These are phyloP conservation scores for Megacollybia marginata DNA, from an alignment of 768 basidiomycete genomes.

Conservation along the genomic window DNA sequence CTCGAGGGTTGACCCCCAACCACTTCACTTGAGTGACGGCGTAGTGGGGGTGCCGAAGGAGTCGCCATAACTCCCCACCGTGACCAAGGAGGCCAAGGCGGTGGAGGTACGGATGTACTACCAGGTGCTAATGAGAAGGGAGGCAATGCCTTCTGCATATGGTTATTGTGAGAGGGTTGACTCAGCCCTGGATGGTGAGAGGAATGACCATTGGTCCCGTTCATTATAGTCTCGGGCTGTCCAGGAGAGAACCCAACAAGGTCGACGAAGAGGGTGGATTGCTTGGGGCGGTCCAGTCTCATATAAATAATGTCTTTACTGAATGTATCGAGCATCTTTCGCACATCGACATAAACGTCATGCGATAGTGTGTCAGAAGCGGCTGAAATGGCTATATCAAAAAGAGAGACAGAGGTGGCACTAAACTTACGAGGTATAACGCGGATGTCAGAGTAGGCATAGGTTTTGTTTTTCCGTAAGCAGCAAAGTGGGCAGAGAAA, in stretches of 20 bases:
- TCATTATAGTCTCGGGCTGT: conserved; percentile 32
- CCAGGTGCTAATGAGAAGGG: conserved; percentile 6
- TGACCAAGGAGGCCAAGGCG: conserved; percentile 32
- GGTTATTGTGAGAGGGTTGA: conserved; percentile 3
- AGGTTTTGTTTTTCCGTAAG: conserved; percentile 62
- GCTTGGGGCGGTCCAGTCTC: conserved; percentile 55
- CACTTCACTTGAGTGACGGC: conserved; percentile 14
- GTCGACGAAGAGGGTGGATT: conserved; percentile 67
- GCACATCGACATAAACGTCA: conserved; percentile 64
- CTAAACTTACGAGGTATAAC: conserved; percentile 52
- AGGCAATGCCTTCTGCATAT: conserved; percentile 5
- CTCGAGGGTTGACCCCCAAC: conserved; percentile 13
- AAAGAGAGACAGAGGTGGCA: too few species aligned
- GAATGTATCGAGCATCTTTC: conserved; percentile 66
- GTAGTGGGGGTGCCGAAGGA: conserved; percentile 29
- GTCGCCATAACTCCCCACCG: conserved; percentile 30
- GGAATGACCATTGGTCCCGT: conserved; percentile 16
- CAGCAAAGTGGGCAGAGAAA: conserved; percentile 76
- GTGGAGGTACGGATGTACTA: conserved; percentile 20
- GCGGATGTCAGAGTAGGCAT: conserved; percentile 70
- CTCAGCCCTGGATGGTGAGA: conserved; percentile 9
- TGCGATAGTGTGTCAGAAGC: conserved; percentile 34
- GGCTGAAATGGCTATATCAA: conserved; percentile 10
- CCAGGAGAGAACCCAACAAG: conserved; percentile 58
- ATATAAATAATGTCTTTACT: conserved; percentile 68